Conservation (phyloP, 1,284 basidiomycete genomes). For the Inonotus hispidus region DNA sequence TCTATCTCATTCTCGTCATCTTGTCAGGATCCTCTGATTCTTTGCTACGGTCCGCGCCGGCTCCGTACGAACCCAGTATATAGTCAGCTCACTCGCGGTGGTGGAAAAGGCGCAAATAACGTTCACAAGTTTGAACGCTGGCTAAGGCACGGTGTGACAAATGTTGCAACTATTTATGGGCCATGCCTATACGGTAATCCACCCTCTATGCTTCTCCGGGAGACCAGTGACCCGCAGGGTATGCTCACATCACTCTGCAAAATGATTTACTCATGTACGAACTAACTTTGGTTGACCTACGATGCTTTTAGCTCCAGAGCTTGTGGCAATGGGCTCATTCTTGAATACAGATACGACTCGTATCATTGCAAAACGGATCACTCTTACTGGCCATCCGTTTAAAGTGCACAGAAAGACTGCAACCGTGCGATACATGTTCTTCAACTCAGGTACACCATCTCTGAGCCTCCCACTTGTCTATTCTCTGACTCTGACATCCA, state of each 20-base stretch:
- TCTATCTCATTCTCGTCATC: background rate
- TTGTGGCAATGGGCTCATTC: conserved; percentile 91
- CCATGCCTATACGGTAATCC: conserved; percentile 88
- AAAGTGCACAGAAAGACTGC: conserved; percentile 98
- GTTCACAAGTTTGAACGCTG: conserved; percentile 98
- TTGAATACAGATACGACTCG: conserved; percentile 87
- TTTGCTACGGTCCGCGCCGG: conserved; percentile 87
- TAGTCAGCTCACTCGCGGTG: conserved; percentile 88
- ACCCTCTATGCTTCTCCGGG: conserved; percentile 69
- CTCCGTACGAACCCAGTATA: conserved; percentile 84
- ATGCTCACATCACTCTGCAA: background rate
- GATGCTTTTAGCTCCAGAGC: conserved; percentile 56
- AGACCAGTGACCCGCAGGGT: conserved; percentile 64
- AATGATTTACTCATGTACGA: conserved; percentile 12
- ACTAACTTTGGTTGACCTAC: background rate
- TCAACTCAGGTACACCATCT: conserved; percentile 64
- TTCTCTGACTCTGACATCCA: conserved; percentile 11
- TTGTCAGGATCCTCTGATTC: conserved; percentile 75
- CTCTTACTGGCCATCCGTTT: conserved; percentile 95
- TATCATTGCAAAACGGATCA: conserved; percentile 87
- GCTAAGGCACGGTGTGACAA: conserved; percentile 76
- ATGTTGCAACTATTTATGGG: conserved; percentile 83
- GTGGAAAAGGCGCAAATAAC: conserved; percentile 89
- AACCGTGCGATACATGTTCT: conserved; percentile 98
- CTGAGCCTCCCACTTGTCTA: conserved; percentile 23